Evolutionary conservation across 2,329 filamentous ascomycete genomes (phyloP).

Genomic region (Didymella lethalis): DNA sequence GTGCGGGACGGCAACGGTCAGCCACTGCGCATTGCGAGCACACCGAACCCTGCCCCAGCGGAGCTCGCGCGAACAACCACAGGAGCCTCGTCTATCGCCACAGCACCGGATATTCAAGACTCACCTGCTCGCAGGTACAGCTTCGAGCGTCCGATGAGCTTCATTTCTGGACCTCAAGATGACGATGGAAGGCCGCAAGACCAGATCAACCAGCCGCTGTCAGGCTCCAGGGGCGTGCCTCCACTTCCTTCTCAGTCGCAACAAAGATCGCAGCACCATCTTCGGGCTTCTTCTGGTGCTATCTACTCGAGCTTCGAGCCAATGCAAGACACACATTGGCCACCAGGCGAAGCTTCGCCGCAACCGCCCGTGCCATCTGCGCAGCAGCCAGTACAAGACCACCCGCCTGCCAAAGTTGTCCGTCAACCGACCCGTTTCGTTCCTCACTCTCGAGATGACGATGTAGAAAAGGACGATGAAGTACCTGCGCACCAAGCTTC

Average conservation of each 20-base stretch:
- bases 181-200: slow-evolving; percentile 47
- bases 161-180: slow-evolving; percentile 46
- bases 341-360: slow-evolving; percentile 2
- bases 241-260: slow-evolving; percentile 18
- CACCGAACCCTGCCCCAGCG: slow-evolving; percentile 5
- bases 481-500: neutral
- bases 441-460: slow-evolving; percentile 1
- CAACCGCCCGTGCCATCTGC: slow-evolving; percentile 6
- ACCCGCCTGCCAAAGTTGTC: slow-evolving; percentile 10
- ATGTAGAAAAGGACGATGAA: neutral
- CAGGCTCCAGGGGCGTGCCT: slow-evolving; percentile 15
- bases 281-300: slow-evolving; percentile 11
- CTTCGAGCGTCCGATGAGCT: slow-evolving; percentile 50
- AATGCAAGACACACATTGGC: slow-evolving; percentile 17
- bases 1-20: slow-evolving; percentile 41
- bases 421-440: slow-evolving; percentile 19
- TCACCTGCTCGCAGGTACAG: slow-evolving; percentile 38
- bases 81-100: slow-evolving; percentile 11
- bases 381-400: slow-evolving; percentile 7
- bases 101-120: slow-evolving; percentile 25
- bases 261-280: slow-evolving; percentile 23
- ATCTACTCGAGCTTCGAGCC: slow-evolving; percentile 23
- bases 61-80: slow-evolving; percentile 18
- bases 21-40: slow-evolving; percentile 33
- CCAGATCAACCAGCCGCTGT: slow-evolving; percentile 42